Evolutionary conservation across 805 yeast genomes (phyloP), one percentile per base, ranked within the genome.

Genomic region (Schwanniomyces polymorphus): DNA sequence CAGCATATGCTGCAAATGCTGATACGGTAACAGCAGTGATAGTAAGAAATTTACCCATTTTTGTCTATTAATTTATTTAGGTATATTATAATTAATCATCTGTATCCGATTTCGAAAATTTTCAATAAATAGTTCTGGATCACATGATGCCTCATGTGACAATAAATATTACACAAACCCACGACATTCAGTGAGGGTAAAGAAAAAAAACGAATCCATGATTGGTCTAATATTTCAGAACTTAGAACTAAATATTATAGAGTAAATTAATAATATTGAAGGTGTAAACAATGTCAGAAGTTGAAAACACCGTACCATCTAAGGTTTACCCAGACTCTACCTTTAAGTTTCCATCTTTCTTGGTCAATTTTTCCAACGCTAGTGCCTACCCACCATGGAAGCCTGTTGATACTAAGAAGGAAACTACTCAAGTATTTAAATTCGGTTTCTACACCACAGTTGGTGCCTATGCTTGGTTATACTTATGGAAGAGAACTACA

Each of bases 1-100:
- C 74, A 47, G 92, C 88, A 71, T 94, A 92, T 14, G 88, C 90
- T 42, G 82, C 66, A 14, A 78, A 63, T 31, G 86, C 83, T 26
- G 84, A 70, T 25, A 85, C 80, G 16, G 78, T 72, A 41, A 76
- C 63, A 27, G 75, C 69, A 27, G 73, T 69, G 50, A 70, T 46
- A 14, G 75, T 63, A 27, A 59, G 47, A 9, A 58, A 54, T 47
- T 58, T 65, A 57, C 59, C 60, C 72, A 67, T 67, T 11, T 31
- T 53, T 21, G 21, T 21, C 9, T 37, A 37, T 11, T 37, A 12
- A 3, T 8, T 3, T 21, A 37, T 7, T 21, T 11, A 14, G 18
- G 21, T 18, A 37, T 11, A 21, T 2, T 37, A 7, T 17, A 12
- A 16, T 17, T 18, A 34, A 21, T 14, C 39, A 18, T 14, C 21